Base-by-base conservation (phyloP, 2,329 filamentous ascomycete genomes). In the Scopulariopsis brevicaulis region DNA sequence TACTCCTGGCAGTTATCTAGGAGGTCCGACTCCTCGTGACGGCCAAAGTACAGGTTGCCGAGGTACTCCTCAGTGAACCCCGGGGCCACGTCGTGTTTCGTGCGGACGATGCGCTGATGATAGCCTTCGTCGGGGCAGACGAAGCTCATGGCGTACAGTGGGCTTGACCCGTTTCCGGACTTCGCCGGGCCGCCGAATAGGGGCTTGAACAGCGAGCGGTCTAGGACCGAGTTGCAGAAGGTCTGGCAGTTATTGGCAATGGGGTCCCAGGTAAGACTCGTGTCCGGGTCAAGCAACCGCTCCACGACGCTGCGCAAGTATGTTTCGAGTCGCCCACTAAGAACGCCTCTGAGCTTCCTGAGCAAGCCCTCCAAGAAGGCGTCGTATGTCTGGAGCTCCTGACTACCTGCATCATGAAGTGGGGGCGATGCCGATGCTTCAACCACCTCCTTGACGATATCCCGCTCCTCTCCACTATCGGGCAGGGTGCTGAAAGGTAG, bases 1-100 rank as follows among this genome's bases (percentile, higher is more conserved):
- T 77, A 77, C 63, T 77, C 73, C 58, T 69, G 66, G 12, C 70
- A 69, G 0, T 68, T 69, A 62, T 77, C 74, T 32, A 76, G 69
- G 4, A 77, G 66, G 59, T 77, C 74, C 1, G 71, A 65, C 6
- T 74, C 71, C 48, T 73, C 68, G 54, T 74, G 69, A 0, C 68
- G 64, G 4, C 73, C 73, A 55, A 67, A 72, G 54, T 67, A 67
- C 58, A 74, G 71, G 14, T 66, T 66, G 12, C 71, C 66, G 0
- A 77, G 66, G 54, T 74, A 76, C 61, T 76, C 73, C 58, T 77
- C 73, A 1, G 69, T 72, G 8, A 74, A 62, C 0, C 74, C 73
- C n/a, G 64, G 67, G 0, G 73, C 73, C 10, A 74, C 67, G 35
- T 69, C 67, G 54, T 65, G 70, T 59, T 72, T 73, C 52, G 64